phyloP scores from a whole-genome alignment of 768 basidiomycete species.

The Termitomyces sp. region DNA sequence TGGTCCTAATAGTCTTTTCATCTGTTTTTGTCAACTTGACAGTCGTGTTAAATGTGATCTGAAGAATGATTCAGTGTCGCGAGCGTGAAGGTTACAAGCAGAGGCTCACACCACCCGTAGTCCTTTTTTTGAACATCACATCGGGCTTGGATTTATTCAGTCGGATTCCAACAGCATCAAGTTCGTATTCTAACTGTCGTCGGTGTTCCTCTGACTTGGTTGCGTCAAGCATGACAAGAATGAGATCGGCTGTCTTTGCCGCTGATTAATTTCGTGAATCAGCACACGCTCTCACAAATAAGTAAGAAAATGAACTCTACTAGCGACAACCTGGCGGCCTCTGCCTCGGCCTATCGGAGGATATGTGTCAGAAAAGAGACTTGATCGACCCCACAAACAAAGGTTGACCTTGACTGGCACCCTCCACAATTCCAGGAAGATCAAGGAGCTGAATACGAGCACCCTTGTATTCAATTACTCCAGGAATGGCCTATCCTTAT shows the following conservation, averaged over 20 bases:
- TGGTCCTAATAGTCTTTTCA: slow-evolving; percentile 91
- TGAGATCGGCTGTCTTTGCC: slow-evolving; percentile 90
- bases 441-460: slow-evolving; percentile 90
- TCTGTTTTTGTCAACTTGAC: slow-evolving; percentile 94
- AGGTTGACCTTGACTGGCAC: slow-evolving; percentile 68
- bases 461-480: slow-evolving; percentile 95
- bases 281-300: not conserved
- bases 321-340: slow-evolving; percentile 95
- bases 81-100: slow-evolving; percentile 1
- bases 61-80: slow-evolving; percentile 5
- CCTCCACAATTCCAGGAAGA: slow-evolving; percentile 94
- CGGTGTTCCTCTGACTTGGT: slow-evolving; percentile 93
- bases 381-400: not conserved
- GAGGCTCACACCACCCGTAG: slow-evolving; percentile 80
- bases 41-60: slow-evolving; percentile 91
- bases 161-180: slow-evolving; percentile 96
- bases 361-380: not conserved
- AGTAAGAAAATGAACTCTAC: slow-evolving; percentile 31
- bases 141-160: slow-evolving; percentile 90
- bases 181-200: slow-evolving; percentile 81
- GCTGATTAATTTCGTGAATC: slow-evolving; percentile 31
- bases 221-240: slow-evolving; percentile 89
- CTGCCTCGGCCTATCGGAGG: slow-evolving; percentile 66
- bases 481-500: slow-evolving; percentile 79
- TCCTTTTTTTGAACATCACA: slow-evolving; percentile 91